Conservation (phyloP, 768 basidiomycete species). For the Coprinellus micaceus region DNA sequence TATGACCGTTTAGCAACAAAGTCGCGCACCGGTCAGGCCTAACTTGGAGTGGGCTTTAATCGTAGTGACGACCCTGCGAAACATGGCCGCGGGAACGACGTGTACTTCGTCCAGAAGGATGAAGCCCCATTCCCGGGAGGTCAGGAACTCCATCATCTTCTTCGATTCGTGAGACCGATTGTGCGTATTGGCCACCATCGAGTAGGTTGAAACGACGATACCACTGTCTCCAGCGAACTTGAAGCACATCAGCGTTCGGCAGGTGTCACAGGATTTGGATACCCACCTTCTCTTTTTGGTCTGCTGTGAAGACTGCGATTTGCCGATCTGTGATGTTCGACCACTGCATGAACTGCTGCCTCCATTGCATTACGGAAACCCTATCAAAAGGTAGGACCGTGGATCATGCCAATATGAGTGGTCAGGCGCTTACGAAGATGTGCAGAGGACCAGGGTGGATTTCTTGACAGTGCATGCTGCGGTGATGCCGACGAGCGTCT, state of each 20-base stretch:
- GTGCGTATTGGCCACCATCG: slow-evolving; percentile 98
- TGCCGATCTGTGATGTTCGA: slow-evolving; percentile 96
- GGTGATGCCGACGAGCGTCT: slow-evolving; percentile 98
- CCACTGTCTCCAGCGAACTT: slow-evolving; percentile 97
- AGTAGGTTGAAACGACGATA: slow-evolving; percentile 98
- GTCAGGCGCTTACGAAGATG: slow-evolving; percentile 84
- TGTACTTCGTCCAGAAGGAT: slow-evolving; percentile 97
- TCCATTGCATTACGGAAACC: slow-evolving; percentile 98
- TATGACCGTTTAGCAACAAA: not conserved
- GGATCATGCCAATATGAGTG: not conserved
- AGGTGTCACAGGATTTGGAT: not conserved
- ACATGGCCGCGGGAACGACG: slow-evolving; percentile 98
- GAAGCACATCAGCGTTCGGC: slow-evolving; percentile 1
- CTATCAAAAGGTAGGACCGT: slow-evolving; percentile 32
- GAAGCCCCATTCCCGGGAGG: slow-evolving; percentile 99
- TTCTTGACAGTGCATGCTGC: slow-evolving; percentile 99
- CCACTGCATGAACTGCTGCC: slow-evolving; percentile 97
- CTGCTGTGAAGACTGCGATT: slow-evolving; percentile 96
- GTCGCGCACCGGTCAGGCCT: slow-evolving; percentile 79
- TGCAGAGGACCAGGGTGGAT: slow-evolving; percentile 94
- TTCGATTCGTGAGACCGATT: slow-evolving; percentile 98
- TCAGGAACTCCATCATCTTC: slow-evolving; percentile 99
- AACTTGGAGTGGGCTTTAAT: slow-evolving; percentile 99
- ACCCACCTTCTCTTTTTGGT: slow-evolving; percentile 91
- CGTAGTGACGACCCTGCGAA: slow-evolving; percentile 93